Evolutionary conservation across 75 land plant genomes (phyloP), one percentile per base, ranked within the genome.

Genomic region (Pinus albicaulis): DNA sequence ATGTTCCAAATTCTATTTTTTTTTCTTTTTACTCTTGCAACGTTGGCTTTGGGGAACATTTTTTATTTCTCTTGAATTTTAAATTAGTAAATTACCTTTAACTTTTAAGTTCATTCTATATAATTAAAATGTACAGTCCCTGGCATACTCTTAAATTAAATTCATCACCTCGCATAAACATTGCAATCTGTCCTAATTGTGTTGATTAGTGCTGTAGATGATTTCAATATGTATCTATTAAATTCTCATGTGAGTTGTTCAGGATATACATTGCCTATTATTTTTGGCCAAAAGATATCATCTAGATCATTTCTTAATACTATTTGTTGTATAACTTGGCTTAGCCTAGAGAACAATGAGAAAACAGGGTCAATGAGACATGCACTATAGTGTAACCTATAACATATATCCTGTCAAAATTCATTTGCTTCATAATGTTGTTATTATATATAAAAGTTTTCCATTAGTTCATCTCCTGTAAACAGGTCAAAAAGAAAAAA

Each of bases 401-500:
- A 41, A 41, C 10, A 41, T 28, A 68, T 3, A 16, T 68, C 13
- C 34, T 38, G 48, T 38, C 24, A 41, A 68, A 36, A 36, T 41
- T 68, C 14, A 38, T 68, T 68, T 41, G 20, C 52, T 68, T 41
- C 41, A 68, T n/a, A 68, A 68, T n/a, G 11, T 66, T 34, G 41
- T 2, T 7, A 38, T 20, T 13, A 68, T 38, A 22, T 64, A 31
- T 16, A 13, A 17, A 41, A 68, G n/a, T 36, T 38, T 68, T 41
- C 19, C 13, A 20, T 68, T 17, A 44, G 13, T 11, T 41, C 22
- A n/a, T 41, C 20, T 68, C 24, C 13, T 23, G 23, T 72, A 2
- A 23, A 72, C 88, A 96, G 99, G 95, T 97, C 14, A 97, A 95
- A 81, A 87, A 82, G 78, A 97, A 97, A 83, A 97, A 94, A 78